Evolutionary conservation across 2,329 filamentous ascomycete species (phyloP).

Genomic region (Sclerotinia trifoliorum): DNA sequence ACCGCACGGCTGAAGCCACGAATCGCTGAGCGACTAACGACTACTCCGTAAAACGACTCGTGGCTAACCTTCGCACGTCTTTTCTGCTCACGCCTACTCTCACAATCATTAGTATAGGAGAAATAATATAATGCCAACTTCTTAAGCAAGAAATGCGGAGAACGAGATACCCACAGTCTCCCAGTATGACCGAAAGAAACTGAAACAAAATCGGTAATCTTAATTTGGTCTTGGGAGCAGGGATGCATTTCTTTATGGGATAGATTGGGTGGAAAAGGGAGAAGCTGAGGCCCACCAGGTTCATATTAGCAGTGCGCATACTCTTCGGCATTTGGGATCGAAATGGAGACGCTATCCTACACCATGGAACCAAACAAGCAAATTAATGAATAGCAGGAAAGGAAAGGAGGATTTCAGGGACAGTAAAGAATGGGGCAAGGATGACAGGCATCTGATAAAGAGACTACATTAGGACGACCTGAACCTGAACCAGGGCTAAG

Average conservation of each 20-base stretch:
- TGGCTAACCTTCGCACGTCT: slow-evolving; percentile 14
- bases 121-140: neutral
- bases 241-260: neutral
- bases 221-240: neutral
- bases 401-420: slow-evolving; percentile 8
- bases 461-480: neutral
- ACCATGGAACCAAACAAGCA: neutral
- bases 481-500: neutral
- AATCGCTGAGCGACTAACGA: slow-evolving; percentile 7
- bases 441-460: slow-evolving; percentile 2
- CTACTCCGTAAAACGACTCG: slow-evolving; percentile 2
- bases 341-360: neutral
- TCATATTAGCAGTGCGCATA: slow-evolving; percentile 10
- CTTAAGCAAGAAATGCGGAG: neutral
- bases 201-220: slow-evolving; percentile 10
- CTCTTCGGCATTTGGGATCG: slow-evolving; percentile 12
- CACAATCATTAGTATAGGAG: neutral
- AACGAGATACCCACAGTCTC: neutral
- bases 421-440: slow-evolving; percentile 4
- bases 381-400: slow-evolving; percentile 6
- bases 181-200: neutral
- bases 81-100: neutral
- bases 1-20: slow-evolving; percentile 8
- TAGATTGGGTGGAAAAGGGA: neutral
- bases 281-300: slow-evolving; percentile 4